phyloP scores from a whole-genome alignment of 2,329 filamentous ascomycete genomes.

The Cercospora sp. region DNA sequence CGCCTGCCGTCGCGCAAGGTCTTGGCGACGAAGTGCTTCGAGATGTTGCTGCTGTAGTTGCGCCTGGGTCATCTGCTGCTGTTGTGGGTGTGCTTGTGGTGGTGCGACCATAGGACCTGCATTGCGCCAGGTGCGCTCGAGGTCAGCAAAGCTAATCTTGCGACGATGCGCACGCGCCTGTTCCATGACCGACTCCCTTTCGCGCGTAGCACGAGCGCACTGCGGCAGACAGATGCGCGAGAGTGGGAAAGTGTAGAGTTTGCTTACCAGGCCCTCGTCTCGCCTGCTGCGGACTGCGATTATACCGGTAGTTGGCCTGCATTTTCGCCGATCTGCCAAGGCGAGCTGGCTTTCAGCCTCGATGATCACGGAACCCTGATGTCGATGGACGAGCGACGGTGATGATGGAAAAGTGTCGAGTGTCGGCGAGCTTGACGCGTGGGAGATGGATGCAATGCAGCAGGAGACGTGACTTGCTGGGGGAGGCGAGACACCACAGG shows the following conservation, averaged over 20 bases:
- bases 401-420: slow-evolving; percentile 15
- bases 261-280: slow-evolving; percentile 47
- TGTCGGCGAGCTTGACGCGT: slow-evolving; percentile 29
- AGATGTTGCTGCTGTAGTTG: slow-evolving; percentile 50
- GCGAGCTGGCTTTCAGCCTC: slow-evolving; percentile 16
- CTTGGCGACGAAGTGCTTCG: slow-evolving; percentile 47
- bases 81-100: slow-evolving; percentile 33
- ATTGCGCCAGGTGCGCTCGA: slow-evolving; percentile 48
- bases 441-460: background rate
- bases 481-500: background rate
- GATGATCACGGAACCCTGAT: background rate
- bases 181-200: slow-evolving; percentile 20
- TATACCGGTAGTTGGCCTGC: slow-evolving; percentile 48
- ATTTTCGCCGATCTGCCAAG: slow-evolving; percentile 38
- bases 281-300: slow-evolving; percentile 29
- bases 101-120: slow-evolving; percentile 46
- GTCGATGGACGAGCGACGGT: slow-evolving; percentile 8
- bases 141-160: slow-evolving; percentile 52
- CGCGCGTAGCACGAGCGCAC: background rate
- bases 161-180: slow-evolving; percentile 31
- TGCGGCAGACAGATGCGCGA: background rate
- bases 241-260: background rate
- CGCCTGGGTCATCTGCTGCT: slow-evolving; percentile 52
- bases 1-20: slow-evolving; percentile 71
- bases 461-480: slow-evolving; percentile 4